A percentile compares a stretch with the other conserved stretches of the same genome.
Evolutionary conservation across 805 yeast genomes (phyloP).

Genomic region (Maudiozyma turicensis): DNA sequence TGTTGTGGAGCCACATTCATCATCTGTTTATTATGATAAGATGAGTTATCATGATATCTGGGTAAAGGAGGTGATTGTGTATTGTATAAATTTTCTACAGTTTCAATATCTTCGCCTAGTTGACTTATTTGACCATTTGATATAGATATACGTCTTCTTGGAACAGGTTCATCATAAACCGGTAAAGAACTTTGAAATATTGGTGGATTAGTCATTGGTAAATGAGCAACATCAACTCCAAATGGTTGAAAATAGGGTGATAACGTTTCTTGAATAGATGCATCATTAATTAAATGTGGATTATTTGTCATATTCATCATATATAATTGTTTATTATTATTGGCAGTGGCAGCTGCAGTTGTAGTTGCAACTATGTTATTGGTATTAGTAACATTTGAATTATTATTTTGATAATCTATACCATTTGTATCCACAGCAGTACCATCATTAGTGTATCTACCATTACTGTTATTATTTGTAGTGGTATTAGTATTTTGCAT

Average conservation of each 20-base stretch:
- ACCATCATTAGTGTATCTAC: background rate
- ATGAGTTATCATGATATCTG: background rate
- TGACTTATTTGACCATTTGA: constrained; percentile 83
- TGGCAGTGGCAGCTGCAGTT: background rate
- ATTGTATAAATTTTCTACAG: constrained; percentile 31
- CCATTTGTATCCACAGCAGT: background rate
- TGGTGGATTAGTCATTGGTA: constrained; percentile 38
- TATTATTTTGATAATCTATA: background rate
- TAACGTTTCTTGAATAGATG: constrained; percentile 29
- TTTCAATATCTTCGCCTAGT: constrained; percentile 36
- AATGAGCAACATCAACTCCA: constrained; percentile 35
- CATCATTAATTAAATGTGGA: constrained; percentile 24
- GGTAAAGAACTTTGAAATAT: constrained; percentile 36
- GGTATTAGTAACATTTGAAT: background rate
- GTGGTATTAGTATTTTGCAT: background rate
- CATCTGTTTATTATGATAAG: too few relatives aligned
- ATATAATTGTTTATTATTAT: constrained; percentile 8
- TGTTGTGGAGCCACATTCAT: too few relatives aligned
- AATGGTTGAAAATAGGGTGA: constrained; percentile 36
- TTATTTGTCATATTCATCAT: constrained; percentile 13
- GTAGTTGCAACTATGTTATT: background rate
- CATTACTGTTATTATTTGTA: background rate
- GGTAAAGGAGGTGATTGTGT: constrained; percentile 24
- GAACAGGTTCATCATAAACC: constrained; percentile 22
- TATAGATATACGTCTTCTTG: constrained; percentile 58